Conservation (phyloP, 75 land plant species). For the Cryptomeria japonica region DNA sequence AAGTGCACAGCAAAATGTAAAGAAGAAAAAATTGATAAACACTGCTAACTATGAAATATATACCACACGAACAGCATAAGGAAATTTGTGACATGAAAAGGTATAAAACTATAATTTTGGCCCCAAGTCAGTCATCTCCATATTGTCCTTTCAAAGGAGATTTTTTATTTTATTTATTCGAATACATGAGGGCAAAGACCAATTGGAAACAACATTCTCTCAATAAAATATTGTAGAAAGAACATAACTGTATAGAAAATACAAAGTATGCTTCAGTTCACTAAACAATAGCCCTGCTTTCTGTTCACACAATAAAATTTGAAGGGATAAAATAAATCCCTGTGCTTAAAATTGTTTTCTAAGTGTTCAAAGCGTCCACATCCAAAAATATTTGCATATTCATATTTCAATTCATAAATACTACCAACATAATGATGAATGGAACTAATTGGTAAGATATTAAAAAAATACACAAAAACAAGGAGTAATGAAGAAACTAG, state of each 20-base stretch:
- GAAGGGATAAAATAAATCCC: neutral
- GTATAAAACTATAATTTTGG: neutral
- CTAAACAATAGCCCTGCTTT: neutral
- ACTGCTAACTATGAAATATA: neutral
- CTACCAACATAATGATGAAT: no score
- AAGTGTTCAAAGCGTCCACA: no score
- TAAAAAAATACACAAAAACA: no score
- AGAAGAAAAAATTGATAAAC: neutral
- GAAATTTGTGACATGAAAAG: neutral
- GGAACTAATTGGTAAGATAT: no score
- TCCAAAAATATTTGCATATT: no score
- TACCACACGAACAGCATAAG: no score
- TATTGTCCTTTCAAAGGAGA: neutral
- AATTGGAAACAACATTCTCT: neutral
- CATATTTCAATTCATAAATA: no score
- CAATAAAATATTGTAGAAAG: neutral
- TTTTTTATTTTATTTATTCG: neutral
- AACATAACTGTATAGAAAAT: neutral
- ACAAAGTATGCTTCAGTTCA: neutral
- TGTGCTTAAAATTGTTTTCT: no score
- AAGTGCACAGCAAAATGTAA: neutral
- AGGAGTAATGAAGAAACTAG: no score
- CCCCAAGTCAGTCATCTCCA: neutral
- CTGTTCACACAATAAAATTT: neutral
- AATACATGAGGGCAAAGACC: neutral